Percentiles rank a stretch among this genome's conserved stretches.
Conservation (phyloP, 768 basidiomycete species). For the Russula brevipes region DNA sequence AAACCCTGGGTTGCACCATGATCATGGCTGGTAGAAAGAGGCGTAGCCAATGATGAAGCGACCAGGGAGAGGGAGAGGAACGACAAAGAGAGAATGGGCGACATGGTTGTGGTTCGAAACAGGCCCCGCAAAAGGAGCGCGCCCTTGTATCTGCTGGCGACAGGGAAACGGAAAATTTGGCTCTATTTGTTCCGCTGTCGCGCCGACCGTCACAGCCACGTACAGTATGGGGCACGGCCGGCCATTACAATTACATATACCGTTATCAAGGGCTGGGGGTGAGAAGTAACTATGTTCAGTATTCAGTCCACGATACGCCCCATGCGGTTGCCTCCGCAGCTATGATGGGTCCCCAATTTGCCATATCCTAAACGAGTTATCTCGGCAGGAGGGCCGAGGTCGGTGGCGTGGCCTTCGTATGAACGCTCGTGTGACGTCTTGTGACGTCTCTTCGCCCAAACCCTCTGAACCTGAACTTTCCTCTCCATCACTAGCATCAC, state of each 20-base stretch:
- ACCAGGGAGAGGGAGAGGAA: constrained; percentile 34
- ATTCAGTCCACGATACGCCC: not conserved
- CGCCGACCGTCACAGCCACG: not conserved
- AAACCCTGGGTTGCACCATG: constrained; percentile 35
- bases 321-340: not conserved
- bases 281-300: not conserved
- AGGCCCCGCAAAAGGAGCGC: not conserved
- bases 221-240: not conserved
- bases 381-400: constrained; percentile 8
- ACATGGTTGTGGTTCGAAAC: constrained; percentile 33
- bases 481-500: not conserved
- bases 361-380: constrained; percentile 18
- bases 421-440: not conserved
- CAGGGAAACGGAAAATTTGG: not conserved
- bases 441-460: not conserved
- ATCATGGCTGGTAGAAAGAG: constrained; percentile 43
- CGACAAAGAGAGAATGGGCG: constrained; percentile 22
- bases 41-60: constrained; percentile 38
- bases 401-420: not conserved
- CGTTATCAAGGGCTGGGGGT: too few relatives aligned
- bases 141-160: not conserved
- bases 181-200: constrained; percentile 3
- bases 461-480: constrained; percentile 1
- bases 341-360: not conserved
- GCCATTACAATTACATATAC: too few relatives aligned